Percentiles rank a stretch among this genome's conserved stretches.
phyloP scores from a whole-genome alignment of 768 basidiomycete species.

The Tylopilus plumbeoviolaceoides region DNA sequence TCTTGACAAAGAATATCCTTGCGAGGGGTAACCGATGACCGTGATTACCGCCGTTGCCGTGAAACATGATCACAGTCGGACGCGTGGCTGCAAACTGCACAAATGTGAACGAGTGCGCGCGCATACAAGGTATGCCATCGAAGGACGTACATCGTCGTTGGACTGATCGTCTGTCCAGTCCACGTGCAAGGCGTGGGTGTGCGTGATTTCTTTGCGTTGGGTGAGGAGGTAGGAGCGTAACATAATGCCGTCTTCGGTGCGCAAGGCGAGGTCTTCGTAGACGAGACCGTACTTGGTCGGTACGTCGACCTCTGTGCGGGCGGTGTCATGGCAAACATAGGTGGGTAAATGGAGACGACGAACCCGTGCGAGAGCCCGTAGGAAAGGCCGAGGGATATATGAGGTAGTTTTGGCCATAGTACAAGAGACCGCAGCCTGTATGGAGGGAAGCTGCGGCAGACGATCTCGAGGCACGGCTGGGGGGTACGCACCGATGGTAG shows the following conservation, averaged over 20 bases:
- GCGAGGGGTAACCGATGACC: constrained; percentile 92
- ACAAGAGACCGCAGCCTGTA: constrained; percentile 68
- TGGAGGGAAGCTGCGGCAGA: background rate
- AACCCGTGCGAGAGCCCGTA: constrained; percentile 75
- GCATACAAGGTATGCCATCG: background rate
- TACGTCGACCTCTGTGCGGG: constrained; percentile 60
- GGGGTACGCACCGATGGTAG: constrained; percentile 47
- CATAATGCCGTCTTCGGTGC: constrained; percentile 66
- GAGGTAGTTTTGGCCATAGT: constrained; percentile 82
- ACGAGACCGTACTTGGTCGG: constrained; percentile 69
- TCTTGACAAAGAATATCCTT: constrained; percentile 70
- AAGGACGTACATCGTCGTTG: constrained; percentile 54
- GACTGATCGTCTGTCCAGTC: constrained; percentile 37
- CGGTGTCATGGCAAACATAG: background rate
- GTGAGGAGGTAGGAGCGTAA: constrained; percentile 75
- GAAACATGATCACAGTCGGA: constrained; percentile 91
- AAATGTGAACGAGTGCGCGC: background rate
- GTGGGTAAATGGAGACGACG: constrained; percentile 10
- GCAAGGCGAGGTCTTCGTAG: constrained; percentile 71
- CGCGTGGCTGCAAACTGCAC: constrained; percentile 44
- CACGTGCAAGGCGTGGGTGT: constrained; percentile 30
- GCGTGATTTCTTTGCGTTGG: constrained; percentile 50
- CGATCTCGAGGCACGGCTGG: background rate
- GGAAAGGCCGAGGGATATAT: constrained; percentile 88
- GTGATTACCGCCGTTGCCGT: constrained; percentile 83